These are phyloP conservation scores for Cystobasidium slooffiae DNA, from an alignment of 1,284 basidiomycete species.

Conservation along the genomic window DNA sequence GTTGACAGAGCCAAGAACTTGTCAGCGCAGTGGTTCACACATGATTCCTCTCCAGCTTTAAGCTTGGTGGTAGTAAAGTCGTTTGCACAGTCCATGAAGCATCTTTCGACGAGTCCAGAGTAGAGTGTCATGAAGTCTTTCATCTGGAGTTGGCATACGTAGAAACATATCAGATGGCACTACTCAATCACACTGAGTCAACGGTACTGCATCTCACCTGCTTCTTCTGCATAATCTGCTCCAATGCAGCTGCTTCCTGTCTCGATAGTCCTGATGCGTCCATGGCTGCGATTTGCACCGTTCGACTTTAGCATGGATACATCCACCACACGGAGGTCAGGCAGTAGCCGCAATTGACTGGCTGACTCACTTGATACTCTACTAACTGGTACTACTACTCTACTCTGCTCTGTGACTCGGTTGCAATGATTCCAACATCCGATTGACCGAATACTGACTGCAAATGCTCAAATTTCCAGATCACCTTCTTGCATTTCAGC, in stretches of 20 bases:
- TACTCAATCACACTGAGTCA: too few relatives aligned
- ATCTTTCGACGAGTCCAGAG: constrained; percentile 92
- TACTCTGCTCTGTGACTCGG: too few relatives aligned
- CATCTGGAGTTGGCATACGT: constrained; percentile 68
- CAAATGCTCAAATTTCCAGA: too few relatives aligned
- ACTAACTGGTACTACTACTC: too few relatives aligned
- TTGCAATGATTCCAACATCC: too few relatives aligned
- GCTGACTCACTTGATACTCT: too few relatives aligned
- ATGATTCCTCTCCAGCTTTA: constrained; percentile 64
- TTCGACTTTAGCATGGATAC: neutral
- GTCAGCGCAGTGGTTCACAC: constrained; percentile 71
- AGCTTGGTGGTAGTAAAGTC: constrained; percentile 96
- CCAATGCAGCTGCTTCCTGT: constrained; percentile 51
- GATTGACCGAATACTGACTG: too few relatives aligned
- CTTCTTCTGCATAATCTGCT: constrained; percentile 81
- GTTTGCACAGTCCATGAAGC: constrained; percentile 92
- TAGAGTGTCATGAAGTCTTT: constrained; percentile 97
- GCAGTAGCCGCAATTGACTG: too few relatives aligned
- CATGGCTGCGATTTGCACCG: constrained; percentile 42
- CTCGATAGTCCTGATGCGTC: constrained; percentile 53
- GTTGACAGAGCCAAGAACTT: constrained; percentile 98
- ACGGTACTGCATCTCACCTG: too few relatives aligned
- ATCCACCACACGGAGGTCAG: neutral
- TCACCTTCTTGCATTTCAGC: too few relatives aligned
- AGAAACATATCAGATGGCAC: neutral